These are phyloP conservation scores for Plasmodium fragile DNA, from an alignment of 169 alveolate genomes.

Conservation along the genomic window DNA sequence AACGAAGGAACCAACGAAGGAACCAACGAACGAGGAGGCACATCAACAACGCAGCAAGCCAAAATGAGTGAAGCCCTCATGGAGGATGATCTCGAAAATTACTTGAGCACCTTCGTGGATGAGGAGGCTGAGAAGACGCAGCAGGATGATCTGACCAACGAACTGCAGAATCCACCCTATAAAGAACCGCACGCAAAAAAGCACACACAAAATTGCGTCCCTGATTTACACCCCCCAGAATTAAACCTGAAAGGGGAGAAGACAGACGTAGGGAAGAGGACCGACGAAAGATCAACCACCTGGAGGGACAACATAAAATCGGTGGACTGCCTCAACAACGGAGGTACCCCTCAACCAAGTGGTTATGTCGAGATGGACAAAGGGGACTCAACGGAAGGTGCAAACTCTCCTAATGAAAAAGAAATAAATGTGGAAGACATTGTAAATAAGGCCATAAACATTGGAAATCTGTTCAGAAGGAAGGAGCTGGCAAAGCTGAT, in stretches of 20 bases:
- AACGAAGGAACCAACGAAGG: not conserved
- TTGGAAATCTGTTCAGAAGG: conserved; percentile 36
- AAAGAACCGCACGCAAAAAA: not conserved
- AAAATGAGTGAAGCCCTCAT: not conserved
- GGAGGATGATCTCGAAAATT: conserved; percentile 25
- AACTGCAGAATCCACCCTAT: not conserved
- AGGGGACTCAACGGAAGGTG: not conserved
- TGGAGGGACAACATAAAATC: not conserved
- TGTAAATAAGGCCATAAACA: conserved; percentile 51
- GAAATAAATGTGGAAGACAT: conserved; percentile 31
- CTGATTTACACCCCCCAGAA: not conserved
- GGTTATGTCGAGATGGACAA: not conserved
- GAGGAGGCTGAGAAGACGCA: not conserved
- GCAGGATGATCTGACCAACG: not conserved
- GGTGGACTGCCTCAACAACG: not conserved
- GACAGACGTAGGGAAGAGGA: not conserved
- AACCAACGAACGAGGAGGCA: not conserved
- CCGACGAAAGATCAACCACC: not conserved
- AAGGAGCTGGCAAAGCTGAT: conserved; percentile 5
- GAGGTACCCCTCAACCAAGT: not conserved
- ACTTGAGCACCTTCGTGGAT: conserved; percentile 40
- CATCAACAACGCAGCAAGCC: not conserved
- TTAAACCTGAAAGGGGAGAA: not conserved
- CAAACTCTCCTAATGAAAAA: not conserved
- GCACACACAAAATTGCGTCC: not conserved